Evolutionary conservation across 768 basidiomycete genomes (phyloP), one percentile per base, ranked within the genome.

Genomic region (Tulasnella sp.): DNA sequence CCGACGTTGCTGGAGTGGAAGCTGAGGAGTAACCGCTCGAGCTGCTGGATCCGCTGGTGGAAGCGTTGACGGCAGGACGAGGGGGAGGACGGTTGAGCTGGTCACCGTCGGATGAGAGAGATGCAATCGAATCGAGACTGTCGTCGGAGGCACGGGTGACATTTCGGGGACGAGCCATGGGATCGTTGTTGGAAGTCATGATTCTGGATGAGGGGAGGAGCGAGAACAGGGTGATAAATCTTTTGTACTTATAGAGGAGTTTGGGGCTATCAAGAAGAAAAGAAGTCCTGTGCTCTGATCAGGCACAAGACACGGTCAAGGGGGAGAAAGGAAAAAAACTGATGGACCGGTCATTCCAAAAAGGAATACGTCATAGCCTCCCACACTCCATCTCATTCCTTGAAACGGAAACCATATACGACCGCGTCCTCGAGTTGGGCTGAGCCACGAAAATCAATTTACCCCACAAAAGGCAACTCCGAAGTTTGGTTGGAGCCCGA

Each of bases 131-230:
- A 37, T 69, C 64, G 16, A 69, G 64, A 34, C 64, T 69, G 64
- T 69, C 64, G 34, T 69, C 64, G 34, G 64, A 69, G 64, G 64
- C 64, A 31, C 64, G 64, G 31, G 64, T 69, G 64, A 69, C 64
- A 20, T 69, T 69, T 69, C 64, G 64, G 7, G 64, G 64, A 18
- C 64, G 64, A 28, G 64, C 64, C 64, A 69, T 34, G 64, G 64
- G 64, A 31, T 69, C 64, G 64, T 69, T 69, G 64, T 7, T 31
- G 12, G 64, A 69, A 18, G 64, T 69, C 64, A 69, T 69, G 58
- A 2, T 69, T 31, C 20, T 69, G 12, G 64, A 31, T 34, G 31
- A 14, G 5, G 9, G 58, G 58, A 6, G 12, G 34, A 37, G 64
- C 34, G 64, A 69, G 6, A 12, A 69, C 9, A 1, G 3, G 60